A percentile compares a stretch with the other conserved stretches of the same genome.
These are phyloP conservation scores for Chlorophyllum brunneum DNA, from an alignment of 768 basidiomycete genomes.

Conservation along the genomic window DNA sequence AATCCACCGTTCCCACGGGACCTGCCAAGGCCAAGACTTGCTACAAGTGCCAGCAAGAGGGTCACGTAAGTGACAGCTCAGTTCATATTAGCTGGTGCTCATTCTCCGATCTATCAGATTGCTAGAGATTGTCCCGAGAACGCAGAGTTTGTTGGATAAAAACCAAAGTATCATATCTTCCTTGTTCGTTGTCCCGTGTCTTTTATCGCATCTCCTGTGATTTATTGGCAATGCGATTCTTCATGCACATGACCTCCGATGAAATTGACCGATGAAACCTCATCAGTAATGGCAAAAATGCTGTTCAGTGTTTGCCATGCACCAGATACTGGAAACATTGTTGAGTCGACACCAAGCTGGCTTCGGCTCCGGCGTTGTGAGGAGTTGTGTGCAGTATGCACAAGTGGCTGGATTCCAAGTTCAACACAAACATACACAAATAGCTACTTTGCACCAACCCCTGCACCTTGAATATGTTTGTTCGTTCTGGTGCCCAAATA, in stretches of 20 bases:
- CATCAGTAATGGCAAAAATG: too few species aligned
- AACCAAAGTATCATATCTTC: neutral
- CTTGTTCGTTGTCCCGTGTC: neutral
- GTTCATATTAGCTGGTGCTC: neutral
- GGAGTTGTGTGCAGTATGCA: too few species aligned
- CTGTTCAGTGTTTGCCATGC: too few species aligned
- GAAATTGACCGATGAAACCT: too few species aligned
- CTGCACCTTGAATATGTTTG: neutral
- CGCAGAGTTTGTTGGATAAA: slow-evolving; percentile 47
- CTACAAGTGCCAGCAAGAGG: slow-evolving; percentile 85
- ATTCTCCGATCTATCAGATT: slow-evolving; percentile 36
- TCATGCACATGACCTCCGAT: neutral
- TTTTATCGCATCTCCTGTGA: slow-evolving; percentile 6
- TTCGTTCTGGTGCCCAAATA: neutral
- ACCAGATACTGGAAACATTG: too few species aligned
- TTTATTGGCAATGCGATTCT: neutral
- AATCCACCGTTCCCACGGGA: slow-evolving; percentile 38
- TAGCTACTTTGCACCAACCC: too few species aligned
- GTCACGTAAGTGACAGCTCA: slow-evolving; percentile 58
- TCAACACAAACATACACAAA: too few species aligned
- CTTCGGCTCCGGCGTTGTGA: too few species aligned
- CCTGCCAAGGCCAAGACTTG: slow-evolving; percentile 68
- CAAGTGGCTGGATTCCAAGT: too few species aligned
- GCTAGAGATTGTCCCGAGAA: slow-evolving; percentile 63
- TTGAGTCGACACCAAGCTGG: too few species aligned